Conservation (phyloP, 768 basidiomycete species). For the Lyophyllum decastes region DNA sequence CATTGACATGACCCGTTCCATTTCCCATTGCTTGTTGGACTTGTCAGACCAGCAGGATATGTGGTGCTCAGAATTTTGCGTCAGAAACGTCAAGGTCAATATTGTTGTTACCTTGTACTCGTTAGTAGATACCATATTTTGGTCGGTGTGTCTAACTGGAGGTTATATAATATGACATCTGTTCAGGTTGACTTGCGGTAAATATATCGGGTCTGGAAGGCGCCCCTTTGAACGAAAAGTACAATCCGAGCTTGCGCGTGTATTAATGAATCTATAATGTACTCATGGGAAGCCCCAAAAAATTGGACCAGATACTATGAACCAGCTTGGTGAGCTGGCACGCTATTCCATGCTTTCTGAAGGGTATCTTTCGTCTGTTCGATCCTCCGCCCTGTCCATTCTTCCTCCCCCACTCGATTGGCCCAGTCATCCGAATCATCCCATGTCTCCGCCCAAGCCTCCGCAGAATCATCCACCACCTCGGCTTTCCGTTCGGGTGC, state of each 20-base stretch:
- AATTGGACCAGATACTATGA: slow-evolving; percentile 8
- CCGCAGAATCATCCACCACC: slow-evolving; percentile 8
- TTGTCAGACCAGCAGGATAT: too few species aligned
- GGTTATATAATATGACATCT: too few species aligned
- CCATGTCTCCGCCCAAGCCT: slow-evolving; percentile 54
- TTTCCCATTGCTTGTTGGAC: too few species aligned
- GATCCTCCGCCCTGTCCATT: slow-evolving; percentile 43
- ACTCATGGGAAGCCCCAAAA: neutral
- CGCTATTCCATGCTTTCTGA: slow-evolving; percentile 23
- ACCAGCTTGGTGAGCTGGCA: slow-evolving; percentile 14
- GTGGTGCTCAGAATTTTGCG: too few species aligned
- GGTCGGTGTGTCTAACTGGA: too few species aligned
- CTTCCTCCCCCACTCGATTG: slow-evolving; percentile 46
- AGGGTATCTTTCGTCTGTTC: slow-evolving; percentile 38
- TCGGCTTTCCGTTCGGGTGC: slow-evolving; percentile 13
- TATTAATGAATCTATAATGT: slow-evolving; percentile 1
- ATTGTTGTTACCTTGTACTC: too few species aligned
- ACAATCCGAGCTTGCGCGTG: neutral
- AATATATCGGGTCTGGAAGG: too few species aligned
- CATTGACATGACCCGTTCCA: too few species aligned
- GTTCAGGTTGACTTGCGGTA: too few species aligned
- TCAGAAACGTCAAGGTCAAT: too few species aligned
- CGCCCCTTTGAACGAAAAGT: neutral
- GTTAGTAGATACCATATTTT: too few species aligned
- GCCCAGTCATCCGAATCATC: slow-evolving; percentile 57